These are phyloP conservation scores for Priceomyces melissophilus DNA, from an alignment of 805 yeast genomes.

Conservation along the genomic window DNA sequence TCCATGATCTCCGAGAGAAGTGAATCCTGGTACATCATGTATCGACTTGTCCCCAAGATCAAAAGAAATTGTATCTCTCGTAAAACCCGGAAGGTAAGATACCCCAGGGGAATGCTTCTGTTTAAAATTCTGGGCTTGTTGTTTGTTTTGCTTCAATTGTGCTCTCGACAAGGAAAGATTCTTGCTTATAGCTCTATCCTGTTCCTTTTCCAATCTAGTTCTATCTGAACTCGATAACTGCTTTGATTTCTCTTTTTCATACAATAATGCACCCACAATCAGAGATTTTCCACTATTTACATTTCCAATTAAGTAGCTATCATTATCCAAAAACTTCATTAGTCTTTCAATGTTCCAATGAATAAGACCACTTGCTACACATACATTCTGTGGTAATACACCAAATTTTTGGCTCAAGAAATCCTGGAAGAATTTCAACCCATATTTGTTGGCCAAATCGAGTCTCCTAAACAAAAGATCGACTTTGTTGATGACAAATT, in stretches of 20 bases:
- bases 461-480: conserved; percentile 42
- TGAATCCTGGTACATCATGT: conserved; percentile 49
- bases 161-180: neutral
- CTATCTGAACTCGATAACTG: conserved; percentile 8
- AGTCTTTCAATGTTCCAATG: conserved; percentile 51
- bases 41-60: conserved; percentile 25
- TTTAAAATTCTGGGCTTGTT: conserved; percentile 16
- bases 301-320: conserved; percentile 57
- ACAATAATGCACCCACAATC: conserved; percentile 46
- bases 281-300: conserved; percentile 72
- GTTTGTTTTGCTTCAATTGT: conserved; percentile 6
- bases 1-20: conserved; percentile 18
- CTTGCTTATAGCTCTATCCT: conserved; percentile 12
- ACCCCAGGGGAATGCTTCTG: conserved; percentile 42
- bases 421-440: conserved; percentile 29
- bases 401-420: conserved; percentile 28
- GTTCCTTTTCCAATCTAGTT: conserved; percentile 13
- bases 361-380: conserved; percentile 47
- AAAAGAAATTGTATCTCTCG: conserved; percentile 49
- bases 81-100: conserved; percentile 65
- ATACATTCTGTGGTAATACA: conserved; percentile 39
- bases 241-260: conserved; percentile 9
- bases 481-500: conserved; percentile 40
- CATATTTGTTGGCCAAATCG: conserved; percentile 21
- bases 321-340: conserved; percentile 31